Evolutionary conservation across 1,284 basidiomycete genomes (phyloP), one percentile per base, ranked within the genome.

Genomic region (Butyriboletus regius): DNA sequence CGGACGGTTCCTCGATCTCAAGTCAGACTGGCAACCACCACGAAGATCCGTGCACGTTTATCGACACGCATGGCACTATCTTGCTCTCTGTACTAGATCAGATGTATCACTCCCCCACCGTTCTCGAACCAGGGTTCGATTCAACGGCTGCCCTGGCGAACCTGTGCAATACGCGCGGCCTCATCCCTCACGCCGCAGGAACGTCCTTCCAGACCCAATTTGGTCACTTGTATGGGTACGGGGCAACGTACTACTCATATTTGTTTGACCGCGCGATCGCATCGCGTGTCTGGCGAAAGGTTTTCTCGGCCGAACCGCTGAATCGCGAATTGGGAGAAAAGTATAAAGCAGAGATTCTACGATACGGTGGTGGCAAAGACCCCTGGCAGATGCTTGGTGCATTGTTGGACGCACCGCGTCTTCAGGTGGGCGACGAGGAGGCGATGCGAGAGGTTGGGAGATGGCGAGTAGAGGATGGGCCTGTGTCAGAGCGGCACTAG

Each of bases 221-320:
- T 60, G 90, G 91, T 0, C 95, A 98, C 66, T 72, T 98, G 7
- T 95, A 91, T 61, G 93, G 94, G 1, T 98, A 98, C 61, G 94
- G 95, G 7, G 91, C 94, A 9, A 96, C 91, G 1, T 98, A 98
- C 70, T 98, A 98, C 64, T 93, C 91, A 14, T 98, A 98, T 67
- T 75, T 98, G 7, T 92, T 98, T 58, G 96, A 98, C 61, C 81
- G 94, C 5, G 92, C 92, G 4, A 96, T 98, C 53, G 95, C 96
- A 0, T 88, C 88, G 12, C 80, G 88, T 34, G 83, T 98, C 1
- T 98, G 91, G 88, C 69, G 74, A 12, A 76, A 82, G 17, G 72
- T 96, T 0, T 98, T 98, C 61, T 71, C 72, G 2, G 54, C 56
- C 1, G 72, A 84, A 39, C 87, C 88, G 0, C 67, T 92, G 17